phyloP scores from a whole-genome alignment of 805 yeast species.

The Candida germanica region DNA sequence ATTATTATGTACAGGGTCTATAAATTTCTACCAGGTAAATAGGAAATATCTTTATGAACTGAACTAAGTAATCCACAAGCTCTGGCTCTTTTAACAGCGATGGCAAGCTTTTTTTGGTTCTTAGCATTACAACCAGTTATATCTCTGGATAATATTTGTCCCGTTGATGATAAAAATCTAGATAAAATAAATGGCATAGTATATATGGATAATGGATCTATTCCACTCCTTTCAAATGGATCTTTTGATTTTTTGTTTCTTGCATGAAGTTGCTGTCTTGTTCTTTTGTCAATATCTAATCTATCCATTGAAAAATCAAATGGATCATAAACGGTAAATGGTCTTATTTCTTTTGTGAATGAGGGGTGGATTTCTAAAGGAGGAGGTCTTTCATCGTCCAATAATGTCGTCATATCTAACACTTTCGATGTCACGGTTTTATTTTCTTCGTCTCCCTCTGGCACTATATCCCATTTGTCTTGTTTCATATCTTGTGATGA shows the following conservation, averaged over 20 bases:
- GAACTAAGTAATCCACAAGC: slow-evolving; percentile 75
- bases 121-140: slow-evolving; percentile 62
- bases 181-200: slow-evolving; percentile 69
- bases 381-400: slow-evolving; percentile 29
- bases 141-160: slow-evolving; percentile 71
- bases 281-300: slow-evolving; percentile 47
- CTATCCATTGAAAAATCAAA: slow-evolving; percentile 71
- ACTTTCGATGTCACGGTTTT: slow-evolving; percentile 28
- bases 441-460: slow-evolving; percentile 8
- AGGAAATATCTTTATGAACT: slow-evolving; percentile 60
- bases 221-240: slow-evolving; percentile 47
- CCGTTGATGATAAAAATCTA: slow-evolving; percentile 63
- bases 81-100: slow-evolving; percentile 77
- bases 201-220: slow-evolving; percentile 70
- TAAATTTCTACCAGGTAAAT: slow-evolving; percentile 39
- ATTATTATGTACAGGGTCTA: slow-evolving; percentile 14
- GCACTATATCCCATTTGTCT: slow-evolving; percentile 25
- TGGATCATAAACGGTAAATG: slow-evolving; percentile 68
- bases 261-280: slow-evolving; percentile 15
- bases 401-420: slow-evolving; percentile 32
- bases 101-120: slow-evolving; percentile 69
- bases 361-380: slow-evolving; percentile 29
- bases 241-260: slow-evolving; percentile 23
- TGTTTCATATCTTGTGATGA: slow-evolving; percentile 33
- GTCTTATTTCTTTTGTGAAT: slow-evolving; percentile 46